phyloP scores from a whole-genome alignment of 2,329 filamentous ascomycete species.

The Huntiella bhutanensis region DNA sequence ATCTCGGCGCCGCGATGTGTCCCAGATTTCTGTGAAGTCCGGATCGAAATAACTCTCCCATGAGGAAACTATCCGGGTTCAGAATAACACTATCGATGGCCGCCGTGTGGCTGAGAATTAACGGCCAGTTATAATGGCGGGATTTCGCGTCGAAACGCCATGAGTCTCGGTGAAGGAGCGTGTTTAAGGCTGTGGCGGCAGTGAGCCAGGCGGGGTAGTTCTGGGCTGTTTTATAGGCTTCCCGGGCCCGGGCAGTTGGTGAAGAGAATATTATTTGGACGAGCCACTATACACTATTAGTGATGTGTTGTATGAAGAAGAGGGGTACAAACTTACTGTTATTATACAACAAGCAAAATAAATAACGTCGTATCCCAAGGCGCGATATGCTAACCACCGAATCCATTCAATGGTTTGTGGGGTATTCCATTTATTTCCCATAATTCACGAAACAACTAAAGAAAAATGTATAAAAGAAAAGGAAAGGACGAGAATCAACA shows the following conservation, averaged over 20 bases:
- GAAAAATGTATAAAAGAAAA: too few species aligned
- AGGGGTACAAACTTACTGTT: background rate
- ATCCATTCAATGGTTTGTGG: background rate
- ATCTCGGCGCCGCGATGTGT: conserved; percentile 62
- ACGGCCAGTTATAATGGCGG: conserved; percentile 67
- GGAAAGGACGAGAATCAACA: too few species aligned
- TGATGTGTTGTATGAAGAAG: background rate
- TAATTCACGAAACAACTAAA: too few species aligned
- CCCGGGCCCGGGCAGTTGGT: background rate
- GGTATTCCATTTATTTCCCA: too few species aligned
- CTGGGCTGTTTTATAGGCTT: conserved; percentile 29
- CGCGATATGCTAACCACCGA: background rate
- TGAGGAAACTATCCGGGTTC: conserved; percentile 49
- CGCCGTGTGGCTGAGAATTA: conserved; percentile 60
- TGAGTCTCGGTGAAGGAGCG: conserved; percentile 57
- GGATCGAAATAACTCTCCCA: conserved; percentile 65
- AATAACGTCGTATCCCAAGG: conserved; percentile 8
- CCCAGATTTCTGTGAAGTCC: conserved; percentile 65
- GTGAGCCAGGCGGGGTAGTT: conserved; percentile 75
- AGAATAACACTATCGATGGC: conserved; percentile 51
- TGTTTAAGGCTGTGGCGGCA: conserved; percentile 67
- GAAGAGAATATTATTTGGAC: conserved; percentile 6
- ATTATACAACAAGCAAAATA: conserved; percentile 2
- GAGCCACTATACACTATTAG: conserved; percentile 5
- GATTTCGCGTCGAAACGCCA: conserved; percentile 73